Conservation (phyloP, 345 rosid genomes). For the Salix caprea region DNA sequence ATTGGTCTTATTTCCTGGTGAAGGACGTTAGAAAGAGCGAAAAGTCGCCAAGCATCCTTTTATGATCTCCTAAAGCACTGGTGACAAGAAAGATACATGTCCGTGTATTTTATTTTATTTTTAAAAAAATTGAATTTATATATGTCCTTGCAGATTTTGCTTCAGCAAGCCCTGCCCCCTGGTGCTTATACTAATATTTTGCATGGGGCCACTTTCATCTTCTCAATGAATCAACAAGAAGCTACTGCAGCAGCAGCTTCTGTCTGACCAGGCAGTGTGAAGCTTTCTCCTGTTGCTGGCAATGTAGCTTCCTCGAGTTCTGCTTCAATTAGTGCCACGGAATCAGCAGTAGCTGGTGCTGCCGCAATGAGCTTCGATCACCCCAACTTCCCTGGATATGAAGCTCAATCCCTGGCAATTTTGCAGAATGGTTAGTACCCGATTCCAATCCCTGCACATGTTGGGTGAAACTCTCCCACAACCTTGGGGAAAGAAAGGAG, state of each 20-base stretch:
- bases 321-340: conserved; percentile 42
- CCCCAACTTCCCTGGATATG: conserved; percentile 79
- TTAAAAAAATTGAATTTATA: too few species aligned
- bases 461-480: too few species aligned
- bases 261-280: conserved; percentile 57
- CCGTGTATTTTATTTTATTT: too few species aligned
- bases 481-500: too few species aligned
- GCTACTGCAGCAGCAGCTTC: conserved; percentile 61
- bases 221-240: conserved; percentile 85
- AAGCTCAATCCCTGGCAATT: conserved; percentile 82
- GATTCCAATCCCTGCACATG: conserved; percentile 81
- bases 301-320: conserved; percentile 40
- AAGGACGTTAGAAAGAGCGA: too few species aligned
- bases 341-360: conserved; percentile 52
- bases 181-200: conserved; percentile 67
- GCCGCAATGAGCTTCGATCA: conserved; percentile 79
- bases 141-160: conserved; percentile 43
- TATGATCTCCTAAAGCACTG: too few species aligned
- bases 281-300: conserved; percentile 48
- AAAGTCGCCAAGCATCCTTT: too few species aligned
- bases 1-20: too few species aligned
- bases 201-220: conserved; percentile 78
- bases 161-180: conserved; percentile 78
- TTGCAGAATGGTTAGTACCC: conserved; percentile 73
- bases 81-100: too few species aligned